phyloP scores from a whole-genome alignment of 2,329 filamentous ascomycete species.

The Xylaria sp. region DNA sequence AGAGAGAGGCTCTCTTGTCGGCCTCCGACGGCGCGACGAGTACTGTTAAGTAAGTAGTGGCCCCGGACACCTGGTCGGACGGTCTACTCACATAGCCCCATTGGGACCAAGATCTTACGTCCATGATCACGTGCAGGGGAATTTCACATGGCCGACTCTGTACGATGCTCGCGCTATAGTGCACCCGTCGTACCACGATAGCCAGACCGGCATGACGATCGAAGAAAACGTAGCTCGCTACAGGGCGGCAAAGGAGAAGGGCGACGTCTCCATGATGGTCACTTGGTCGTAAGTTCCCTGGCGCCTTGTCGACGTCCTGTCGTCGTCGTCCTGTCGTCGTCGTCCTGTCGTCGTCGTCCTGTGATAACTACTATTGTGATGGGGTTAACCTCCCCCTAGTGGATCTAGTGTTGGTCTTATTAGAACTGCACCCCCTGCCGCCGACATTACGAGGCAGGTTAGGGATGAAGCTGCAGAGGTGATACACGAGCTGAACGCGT shows the following conservation, averaged over 20 bases:
- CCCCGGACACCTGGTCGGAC: neutral
- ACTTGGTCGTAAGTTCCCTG: slow-evolving; percentile 49
- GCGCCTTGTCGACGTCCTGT: too few species aligned
- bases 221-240: slow-evolving; percentile 46
- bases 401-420: slow-evolving; percentile 48
- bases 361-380: neutral
- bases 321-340: too few species aligned
- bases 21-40: slow-evolving; percentile 50
- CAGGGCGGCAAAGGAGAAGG: slow-evolving; percentile 41
- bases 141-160: slow-evolving; percentile 45
- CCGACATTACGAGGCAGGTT: slow-evolving; percentile 45
- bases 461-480: slow-evolving; percentile 43
- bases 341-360: too few species aligned
- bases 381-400: slow-evolving; percentile 34
- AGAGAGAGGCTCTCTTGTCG: slow-evolving; percentile 49
- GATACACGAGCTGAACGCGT: slow-evolving; percentile 33
- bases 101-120: slow-evolving; percentile 43
- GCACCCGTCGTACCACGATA: slow-evolving; percentile 44
- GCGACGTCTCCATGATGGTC: slow-evolving; percentile 46
- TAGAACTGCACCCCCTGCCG: slow-evolving; percentile 44
- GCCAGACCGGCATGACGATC: slow-evolving; percentile 43
- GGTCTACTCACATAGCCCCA: neutral
- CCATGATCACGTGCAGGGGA: slow-evolving; percentile 49
- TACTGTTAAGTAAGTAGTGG: slow-evolving; percentile 51
- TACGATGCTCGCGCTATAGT: slow-evolving; percentile 50